phyloP scores from a whole-genome alignment of 106 monocot genomes.

The Dendrobium catenatum region DNA sequence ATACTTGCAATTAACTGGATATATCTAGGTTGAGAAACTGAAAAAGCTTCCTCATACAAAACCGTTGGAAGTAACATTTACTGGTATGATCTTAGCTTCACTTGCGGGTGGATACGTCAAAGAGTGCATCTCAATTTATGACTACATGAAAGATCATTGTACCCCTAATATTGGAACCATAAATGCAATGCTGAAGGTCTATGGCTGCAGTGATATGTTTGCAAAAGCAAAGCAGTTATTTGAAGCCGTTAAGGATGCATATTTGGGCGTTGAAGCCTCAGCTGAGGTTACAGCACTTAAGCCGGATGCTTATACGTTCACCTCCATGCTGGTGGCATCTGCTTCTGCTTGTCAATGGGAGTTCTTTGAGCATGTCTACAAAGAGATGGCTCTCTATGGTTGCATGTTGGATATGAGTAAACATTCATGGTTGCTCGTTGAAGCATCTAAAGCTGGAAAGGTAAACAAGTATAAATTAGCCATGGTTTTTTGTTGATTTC shows the following conservation, averaged over 20 bases:
- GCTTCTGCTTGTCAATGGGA: conserved; percentile 91
- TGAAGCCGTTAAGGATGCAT: conserved; percentile 38
- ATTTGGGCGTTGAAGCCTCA: not conserved
- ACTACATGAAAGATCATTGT: conserved; percentile 69
- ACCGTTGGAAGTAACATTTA: conserved; percentile 84
- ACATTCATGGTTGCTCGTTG: conserved; percentile 46
- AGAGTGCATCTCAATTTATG: conserved; percentile 78
- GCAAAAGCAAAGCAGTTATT: conserved; percentile 77
- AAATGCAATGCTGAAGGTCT: conserved; percentile 93
- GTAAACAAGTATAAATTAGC: conserved; percentile 23
- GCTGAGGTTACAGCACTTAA: conserved; percentile 14
- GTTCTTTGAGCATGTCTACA: conserved; percentile 91
- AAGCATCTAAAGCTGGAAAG: conserved; percentile 91
- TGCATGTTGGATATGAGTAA: conserved; percentile 46
- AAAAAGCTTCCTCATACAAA: conserved; percentile 66
- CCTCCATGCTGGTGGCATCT: conserved; percentile 69
- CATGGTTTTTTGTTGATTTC: not conserved
- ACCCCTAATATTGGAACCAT: conserved; percentile 76
- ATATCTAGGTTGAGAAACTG: conserved; percentile 68
- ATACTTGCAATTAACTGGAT: not conserved
- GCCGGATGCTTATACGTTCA: conserved; percentile 67
- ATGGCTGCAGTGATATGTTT: conserved; percentile 70
- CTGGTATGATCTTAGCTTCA: conserved; percentile 89
- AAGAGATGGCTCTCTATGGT: conserved; percentile 74
- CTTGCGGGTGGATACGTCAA: conserved; percentile 62